Conservation (phyloP, 441 rosid genomes). For the Biscutella laevigata region DNA sequence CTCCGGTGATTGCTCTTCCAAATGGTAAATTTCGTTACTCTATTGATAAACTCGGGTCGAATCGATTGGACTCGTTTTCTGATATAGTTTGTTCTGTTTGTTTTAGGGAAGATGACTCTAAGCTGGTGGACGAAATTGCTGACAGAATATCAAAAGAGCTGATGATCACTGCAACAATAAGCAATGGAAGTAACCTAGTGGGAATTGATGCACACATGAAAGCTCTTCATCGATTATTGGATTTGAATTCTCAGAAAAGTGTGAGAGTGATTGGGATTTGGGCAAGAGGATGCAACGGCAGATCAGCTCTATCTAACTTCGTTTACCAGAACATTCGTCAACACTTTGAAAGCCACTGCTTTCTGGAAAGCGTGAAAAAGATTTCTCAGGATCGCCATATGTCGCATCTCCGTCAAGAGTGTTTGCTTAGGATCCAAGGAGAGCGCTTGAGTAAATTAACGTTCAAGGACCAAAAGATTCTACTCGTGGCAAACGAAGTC, state of each 20-base stretch:
- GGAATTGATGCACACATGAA: slow-evolving; percentile 22
- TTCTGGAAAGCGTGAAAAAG: slow-evolving; percentile 9
- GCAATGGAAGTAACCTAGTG: slow-evolving; percentile 2
- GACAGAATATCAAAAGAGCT: not conserved
- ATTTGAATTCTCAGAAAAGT: slow-evolving; percentile 5
- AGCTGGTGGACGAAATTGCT: slow-evolving; percentile 13
- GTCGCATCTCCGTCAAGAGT: slow-evolving; percentile 12
- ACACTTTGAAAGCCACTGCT: slow-evolving; percentile 18
- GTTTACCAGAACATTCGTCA: slow-evolving; percentile 1
- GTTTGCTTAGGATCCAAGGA: not conserved
- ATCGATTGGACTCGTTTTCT: too few relatives aligned
- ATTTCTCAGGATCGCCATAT: not conserved
- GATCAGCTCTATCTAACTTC: slow-evolving; percentile 16
- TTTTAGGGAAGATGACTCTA: slow-evolving; percentile 19
- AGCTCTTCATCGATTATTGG: not conserved
- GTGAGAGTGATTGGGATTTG: slow-evolving; percentile 22
- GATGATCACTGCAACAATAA: not conserved
- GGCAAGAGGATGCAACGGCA: slow-evolving; percentile 17
- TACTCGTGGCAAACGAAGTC: slow-evolving; percentile 21
- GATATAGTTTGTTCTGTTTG: too few relatives aligned
- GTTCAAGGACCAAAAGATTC: slow-evolving; percentile 16
- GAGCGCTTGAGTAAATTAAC: not conserved
- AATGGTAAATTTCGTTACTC: slow-evolving; percentile 9
- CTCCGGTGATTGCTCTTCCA: slow-evolving; percentile 24
- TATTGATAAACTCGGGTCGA: not conserved